phyloP scores from a whole-genome alignment of 2,329 filamentous ascomycete genomes.

The Phyllosticta paracitricarpa region DNA sequence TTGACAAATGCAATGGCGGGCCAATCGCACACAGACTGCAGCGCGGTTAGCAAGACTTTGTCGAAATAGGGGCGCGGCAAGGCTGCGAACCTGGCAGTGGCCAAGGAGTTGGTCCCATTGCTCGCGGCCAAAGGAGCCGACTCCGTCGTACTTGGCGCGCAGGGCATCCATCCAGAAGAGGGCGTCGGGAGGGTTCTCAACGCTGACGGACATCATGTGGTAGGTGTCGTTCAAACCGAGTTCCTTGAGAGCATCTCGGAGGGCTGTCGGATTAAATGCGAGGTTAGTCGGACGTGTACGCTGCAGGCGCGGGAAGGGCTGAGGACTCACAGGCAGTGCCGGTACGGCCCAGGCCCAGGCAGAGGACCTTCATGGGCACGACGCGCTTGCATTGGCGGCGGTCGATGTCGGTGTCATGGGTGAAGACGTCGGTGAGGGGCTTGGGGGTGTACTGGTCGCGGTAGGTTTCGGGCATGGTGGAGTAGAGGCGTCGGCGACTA shows the following conservation, averaged over 20 bases:
- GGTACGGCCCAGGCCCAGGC: constrained; percentile 59
- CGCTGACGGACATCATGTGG: constrained; percentile 57
- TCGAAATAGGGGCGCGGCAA: neutral
- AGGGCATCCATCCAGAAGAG: constrained; percentile 63
- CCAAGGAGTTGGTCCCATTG: constrained; percentile 41
- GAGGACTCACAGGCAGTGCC: constrained; percentile 55
- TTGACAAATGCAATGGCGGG: constrained; percentile 21
- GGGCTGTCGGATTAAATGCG: constrained; percentile 32
- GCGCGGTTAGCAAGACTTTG: neutral
- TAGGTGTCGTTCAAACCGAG: constrained; percentile 15
- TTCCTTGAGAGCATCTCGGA: constrained; percentile 36
- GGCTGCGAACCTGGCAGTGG: constrained; percentile 25
- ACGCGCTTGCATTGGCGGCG: constrained; percentile 53
- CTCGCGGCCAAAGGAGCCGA: constrained; percentile 34
- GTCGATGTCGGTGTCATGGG: constrained; percentile 58
- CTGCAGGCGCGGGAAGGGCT: constrained; percentile 16
- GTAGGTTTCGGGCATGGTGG: constrained; percentile 2
- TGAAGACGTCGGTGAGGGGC: constrained; percentile 52
- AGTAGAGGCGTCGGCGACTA: neutral
- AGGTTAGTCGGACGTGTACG: constrained; percentile 17
- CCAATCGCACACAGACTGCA: constrained; percentile 18
- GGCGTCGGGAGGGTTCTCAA: constrained; percentile 58
- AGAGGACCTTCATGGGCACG: constrained; percentile 63
- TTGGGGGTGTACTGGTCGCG: constrained; percentile 29
- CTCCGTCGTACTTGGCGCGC: constrained; percentile 50